phyloP scores from a whole-genome alignment of 768 basidiomycete genomes.

The Lentinula sp. region DNA sequence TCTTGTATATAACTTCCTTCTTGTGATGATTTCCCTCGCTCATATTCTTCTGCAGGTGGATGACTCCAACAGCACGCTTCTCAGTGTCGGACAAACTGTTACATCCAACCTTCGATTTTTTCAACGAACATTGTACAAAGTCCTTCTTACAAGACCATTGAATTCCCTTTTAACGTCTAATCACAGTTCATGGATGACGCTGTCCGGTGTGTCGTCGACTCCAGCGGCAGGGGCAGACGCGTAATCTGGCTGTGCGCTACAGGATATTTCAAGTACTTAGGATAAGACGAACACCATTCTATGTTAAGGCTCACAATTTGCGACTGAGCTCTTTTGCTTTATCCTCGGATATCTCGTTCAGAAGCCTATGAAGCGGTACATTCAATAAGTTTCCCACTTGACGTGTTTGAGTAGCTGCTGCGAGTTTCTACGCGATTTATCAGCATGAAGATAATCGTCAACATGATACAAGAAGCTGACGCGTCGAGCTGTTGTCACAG shows the following conservation, averaged over 20 bases:
- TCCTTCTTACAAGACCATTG: neutral
- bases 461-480: conserved; percentile 13
- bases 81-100: conserved; percentile 61
- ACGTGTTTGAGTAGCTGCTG: conserved; percentile 20
- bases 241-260: neutral
- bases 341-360: conserved; percentile 57
- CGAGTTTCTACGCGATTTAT: conserved; percentile 5
- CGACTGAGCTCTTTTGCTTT: conserved; percentile 19
- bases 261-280: neutral
- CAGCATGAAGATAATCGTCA: neutral
- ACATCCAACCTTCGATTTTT: conserved; percentile 77
- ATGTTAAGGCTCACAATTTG: neutral
- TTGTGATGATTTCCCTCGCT: neutral
- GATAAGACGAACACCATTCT: neutral
- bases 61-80: conserved; percentile 64
- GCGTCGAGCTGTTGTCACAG: conserved; percentile 17
- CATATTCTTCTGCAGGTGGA: conserved; percentile 48
- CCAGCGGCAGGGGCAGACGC: conserved; percentile 6
- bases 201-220: conserved; percentile 46
- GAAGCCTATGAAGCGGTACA: conserved; percentile 68
- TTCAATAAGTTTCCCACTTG: conserved; percentile 56
- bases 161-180: neutral
- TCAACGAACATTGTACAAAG: conserved; percentile 62
- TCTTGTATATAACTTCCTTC: conserved; percentile 41
- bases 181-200: conserved; percentile 55